Base-by-base conservation (phyloP, 2,329 filamentous ascomycete genomes). In the Geosmithia morbida region DNA sequence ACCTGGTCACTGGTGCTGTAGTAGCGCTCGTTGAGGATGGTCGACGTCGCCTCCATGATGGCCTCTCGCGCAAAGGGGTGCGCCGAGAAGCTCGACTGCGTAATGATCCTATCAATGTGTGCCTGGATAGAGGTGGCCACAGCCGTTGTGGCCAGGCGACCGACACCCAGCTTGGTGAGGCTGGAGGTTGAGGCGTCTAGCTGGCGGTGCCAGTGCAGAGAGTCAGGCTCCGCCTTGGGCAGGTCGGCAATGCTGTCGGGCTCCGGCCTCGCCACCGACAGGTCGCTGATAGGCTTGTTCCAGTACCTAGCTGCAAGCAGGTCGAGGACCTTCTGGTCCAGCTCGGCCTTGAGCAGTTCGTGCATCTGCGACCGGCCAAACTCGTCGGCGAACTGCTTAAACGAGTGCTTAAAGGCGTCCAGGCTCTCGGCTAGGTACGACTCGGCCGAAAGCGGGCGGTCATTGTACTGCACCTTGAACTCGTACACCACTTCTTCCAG, bases 381-480 rank as follows among this genome's bases (percentile, higher is more conserved):
- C 29, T 78, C 75, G 54, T 94, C 87, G 0, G 87, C 82, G 59
- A 97, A 95, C 54, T 85, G 83, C 61, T 95, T 96, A 68, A 98
- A 98, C 0, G 87, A 87, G 63, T 97, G 94, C 66, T 98, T 98
- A 74, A 98, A 97, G 18, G 83, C 82, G 62, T 98, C 92, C 3
- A 98, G 70, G 54, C 86, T 94, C 63, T 97, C 92, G 2, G 92
- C 92, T 40, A 98, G 76, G 60, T 98, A 98, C 3, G 90, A 95
- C 61, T 98, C 92, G 2, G 92, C 92, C 46, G 87, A 95, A 37
- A 98, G 71, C 1, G 90, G 87, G 7, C 92, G 81, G 61, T 98
- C 92, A 58, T 98, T 98, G 67, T 98, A 98, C 63, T 98, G 94
- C 5, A 98, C 92, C 63, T 98, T 98, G 73, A 95, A 98, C 64